These are phyloP conservation scores for Sphagnum fallax DNA, from an alignment of 228 moss, liverwort and hornwort species.

Conservation along the genomic window DNA sequence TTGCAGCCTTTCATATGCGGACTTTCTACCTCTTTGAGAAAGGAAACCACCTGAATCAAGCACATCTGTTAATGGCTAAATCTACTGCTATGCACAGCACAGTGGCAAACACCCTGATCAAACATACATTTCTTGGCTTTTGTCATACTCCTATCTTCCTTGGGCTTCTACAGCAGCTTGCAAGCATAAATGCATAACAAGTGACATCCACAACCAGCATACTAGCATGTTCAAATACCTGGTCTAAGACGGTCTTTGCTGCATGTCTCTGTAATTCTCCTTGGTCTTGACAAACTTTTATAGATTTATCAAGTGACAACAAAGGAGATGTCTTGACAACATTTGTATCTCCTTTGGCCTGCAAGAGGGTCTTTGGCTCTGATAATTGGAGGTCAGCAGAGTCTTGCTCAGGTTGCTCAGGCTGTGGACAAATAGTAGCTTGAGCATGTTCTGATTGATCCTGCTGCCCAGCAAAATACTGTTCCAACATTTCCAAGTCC, in stretches of 20 bases:
- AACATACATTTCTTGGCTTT: too few relatives aligned
- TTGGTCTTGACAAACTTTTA: not conserved
- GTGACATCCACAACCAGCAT: too few relatives aligned
- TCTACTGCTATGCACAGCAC: too few relatives aligned
- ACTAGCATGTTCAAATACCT: slow-evolving; percentile 14
- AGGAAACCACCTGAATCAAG: slow-evolving; percentile 37
- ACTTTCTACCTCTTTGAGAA: slow-evolving; percentile 31
- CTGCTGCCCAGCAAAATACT: slow-evolving; percentile 30
- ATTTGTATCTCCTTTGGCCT: slow-evolving; percentile 14
- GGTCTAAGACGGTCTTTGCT: slow-evolving; percentile 41
- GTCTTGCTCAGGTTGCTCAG: slow-evolving; percentile 22
- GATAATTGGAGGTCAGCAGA: slow-evolving; percentile 1
- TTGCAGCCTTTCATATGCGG: slow-evolving; percentile 31
- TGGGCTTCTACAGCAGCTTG: too few relatives aligned
- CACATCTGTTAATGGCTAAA: not conserved
- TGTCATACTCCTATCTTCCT: too few relatives aligned
- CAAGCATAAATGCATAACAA: too few relatives aligned
- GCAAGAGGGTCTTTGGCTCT: slow-evolving; percentile 13
- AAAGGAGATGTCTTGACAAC: slow-evolving; percentile 3
- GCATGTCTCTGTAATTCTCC: slow-evolving; percentile 20
- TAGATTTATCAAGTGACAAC: not conserved
- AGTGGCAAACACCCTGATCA: too few relatives aligned
- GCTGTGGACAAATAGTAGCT: slow-evolving; percentile 4
- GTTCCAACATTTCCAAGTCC: slow-evolving; percentile 60
- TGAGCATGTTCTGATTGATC: slow-evolving; percentile 7